Evolutionary conservation across 371 early-diverging fungal genomes (phyloP).

Genomic region (Mucor mucedo): DNA sequence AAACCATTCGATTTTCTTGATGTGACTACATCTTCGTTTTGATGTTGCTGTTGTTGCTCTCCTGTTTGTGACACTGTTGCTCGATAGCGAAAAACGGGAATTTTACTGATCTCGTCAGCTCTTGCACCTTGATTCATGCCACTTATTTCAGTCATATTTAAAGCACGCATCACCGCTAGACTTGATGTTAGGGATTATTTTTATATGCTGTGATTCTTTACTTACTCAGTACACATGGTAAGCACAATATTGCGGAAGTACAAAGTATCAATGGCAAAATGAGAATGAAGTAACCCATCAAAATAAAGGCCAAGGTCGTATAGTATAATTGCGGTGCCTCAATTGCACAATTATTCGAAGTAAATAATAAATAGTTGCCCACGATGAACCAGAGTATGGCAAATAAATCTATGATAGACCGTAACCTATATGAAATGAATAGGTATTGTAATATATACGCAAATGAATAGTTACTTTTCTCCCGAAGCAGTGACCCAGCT

Average conservation of each 20-base stretch:
- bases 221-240: conserved; percentile 63
- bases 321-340: conserved; percentile 65
- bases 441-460: conserved; percentile 28
- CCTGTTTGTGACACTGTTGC: not conserved
- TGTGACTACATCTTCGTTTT: not conserved
- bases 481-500: not conserved
- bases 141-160: conserved; percentile 7
- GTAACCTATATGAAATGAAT: not conserved
- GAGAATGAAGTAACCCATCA: conserved; percentile 70
- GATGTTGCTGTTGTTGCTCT: not conserved
- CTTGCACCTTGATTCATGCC: not conserved
- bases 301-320: conserved; percentile 59
- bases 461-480: conserved; percentile 11
- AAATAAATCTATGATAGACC: conserved; percentile 54
- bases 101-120: conserved; percentile 23
- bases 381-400: conserved; percentile 72
- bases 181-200: not conserved
- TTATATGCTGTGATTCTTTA: not conserved
- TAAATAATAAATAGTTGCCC: conserved; percentile 74
- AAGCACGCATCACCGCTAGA: conserved; percentile 15
- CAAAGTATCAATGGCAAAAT: conserved; percentile 66
- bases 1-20: not conserved
- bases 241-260: conserved; percentile 67
- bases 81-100: conserved; percentile 48
- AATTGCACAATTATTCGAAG: conserved; percentile 51